A percentile compares a stretch with the other conserved stretches of the same genome.
phyloP scores from a whole-genome alignment of 352 stramenopile species.

The Phytophthora syringae region DNA sequence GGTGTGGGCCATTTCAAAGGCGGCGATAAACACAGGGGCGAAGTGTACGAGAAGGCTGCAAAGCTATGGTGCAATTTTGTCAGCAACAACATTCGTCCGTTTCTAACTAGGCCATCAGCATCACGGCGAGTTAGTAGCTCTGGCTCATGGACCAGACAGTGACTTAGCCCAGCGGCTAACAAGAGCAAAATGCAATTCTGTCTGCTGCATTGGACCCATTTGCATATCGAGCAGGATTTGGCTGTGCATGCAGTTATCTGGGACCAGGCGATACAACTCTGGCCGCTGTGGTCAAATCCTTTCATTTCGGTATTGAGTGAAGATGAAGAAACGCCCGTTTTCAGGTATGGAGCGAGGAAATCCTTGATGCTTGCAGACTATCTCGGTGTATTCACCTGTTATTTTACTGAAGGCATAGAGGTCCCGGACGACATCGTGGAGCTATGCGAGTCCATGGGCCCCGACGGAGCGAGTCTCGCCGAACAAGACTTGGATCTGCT shows the following conservation, averaged over 20 bases:
- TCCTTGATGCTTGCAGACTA: background rate
- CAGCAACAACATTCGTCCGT: background rate
- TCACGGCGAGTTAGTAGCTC: conserved; percentile 40
- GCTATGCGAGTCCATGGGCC: conserved; percentile 9
- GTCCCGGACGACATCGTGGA: conserved; percentile 15
- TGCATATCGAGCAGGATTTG: too few relatives aligned
- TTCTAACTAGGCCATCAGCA: conserved; percentile 28
- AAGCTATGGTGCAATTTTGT: conserved; percentile 25
- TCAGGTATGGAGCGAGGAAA: background rate
- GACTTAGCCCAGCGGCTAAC: conserved; percentile 17
- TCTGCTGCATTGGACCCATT: too few relatives aligned
- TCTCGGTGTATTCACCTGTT: background rate
- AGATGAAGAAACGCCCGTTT: conserved; percentile 15
- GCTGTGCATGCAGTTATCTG: background rate
- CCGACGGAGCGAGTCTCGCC: background rate
- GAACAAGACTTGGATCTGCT: background rate
- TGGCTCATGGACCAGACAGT: conserved; percentile 40
- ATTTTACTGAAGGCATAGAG: too few relatives aligned
- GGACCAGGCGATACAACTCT: background rate
- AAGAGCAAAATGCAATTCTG: too few relatives aligned
- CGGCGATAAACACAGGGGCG: conserved; percentile 39
- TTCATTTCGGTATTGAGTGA: background rate
- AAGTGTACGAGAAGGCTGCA: conserved; percentile 40
- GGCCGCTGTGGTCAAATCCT: background rate
- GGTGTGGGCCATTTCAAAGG: conserved; percentile 34